A percentile compares a stretch with the other conserved stretches of the same genome.
Conservation (phyloP, 169 alveolate genomes). For the Besnoitia besnoiti region DNA sequence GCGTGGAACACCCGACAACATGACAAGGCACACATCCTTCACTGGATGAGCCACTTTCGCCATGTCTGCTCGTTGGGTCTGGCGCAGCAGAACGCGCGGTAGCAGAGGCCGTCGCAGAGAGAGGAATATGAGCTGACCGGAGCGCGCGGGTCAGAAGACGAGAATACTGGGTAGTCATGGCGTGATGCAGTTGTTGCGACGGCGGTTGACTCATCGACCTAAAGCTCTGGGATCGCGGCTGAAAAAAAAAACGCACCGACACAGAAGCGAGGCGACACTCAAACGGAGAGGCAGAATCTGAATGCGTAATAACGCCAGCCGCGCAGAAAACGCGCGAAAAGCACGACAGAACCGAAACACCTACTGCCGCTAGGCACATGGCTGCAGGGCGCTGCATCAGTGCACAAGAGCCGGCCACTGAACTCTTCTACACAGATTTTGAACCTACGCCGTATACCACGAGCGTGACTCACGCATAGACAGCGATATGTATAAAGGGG, state of each 20-base stretch:
- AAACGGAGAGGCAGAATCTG: background rate
- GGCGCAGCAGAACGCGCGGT: background rate
- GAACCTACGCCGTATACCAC: no score
- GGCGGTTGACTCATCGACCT: conserved; percentile 69
- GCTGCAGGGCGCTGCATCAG: no score
- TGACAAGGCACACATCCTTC: background rate
- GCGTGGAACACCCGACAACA: background rate
- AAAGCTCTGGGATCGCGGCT: conserved; percentile 50
- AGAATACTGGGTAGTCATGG: conserved; percentile 53
- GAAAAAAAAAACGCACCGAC: background rate
- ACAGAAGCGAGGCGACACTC: background rate
- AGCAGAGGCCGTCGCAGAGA: background rate
- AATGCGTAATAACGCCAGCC: no score
- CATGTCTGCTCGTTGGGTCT: background rate
- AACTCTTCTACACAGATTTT: no score
- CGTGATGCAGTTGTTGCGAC: conserved; percentile 66
- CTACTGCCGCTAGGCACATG: no score
- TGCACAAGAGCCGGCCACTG: no score
- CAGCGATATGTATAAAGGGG: no score
- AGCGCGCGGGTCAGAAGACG: conserved; percentile 52
- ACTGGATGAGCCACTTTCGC: background rate
- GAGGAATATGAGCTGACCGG: background rate
- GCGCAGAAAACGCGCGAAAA: no score
- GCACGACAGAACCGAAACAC: no score
- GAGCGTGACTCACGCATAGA: no score